phyloP scores from a whole-genome alignment of 2,329 filamentous ascomycete genomes.

The Ophiostoma australiae region DNA sequence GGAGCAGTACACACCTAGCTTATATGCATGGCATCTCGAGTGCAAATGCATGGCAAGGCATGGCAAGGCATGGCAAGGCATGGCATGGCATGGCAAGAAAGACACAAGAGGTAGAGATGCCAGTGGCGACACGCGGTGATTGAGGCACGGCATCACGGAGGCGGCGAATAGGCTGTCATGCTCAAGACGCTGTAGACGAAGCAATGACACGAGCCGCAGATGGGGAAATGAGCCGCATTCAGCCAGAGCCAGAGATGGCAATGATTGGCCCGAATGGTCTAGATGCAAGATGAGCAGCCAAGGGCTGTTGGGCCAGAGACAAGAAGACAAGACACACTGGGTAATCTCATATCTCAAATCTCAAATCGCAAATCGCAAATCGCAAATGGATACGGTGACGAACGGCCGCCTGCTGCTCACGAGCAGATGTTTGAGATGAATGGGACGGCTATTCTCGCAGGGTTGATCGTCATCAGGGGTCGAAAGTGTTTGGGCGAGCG shows the following conservation, averaged over 20 bases:
- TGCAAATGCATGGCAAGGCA: too few relatives aligned
- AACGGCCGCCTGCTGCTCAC: not conserved
- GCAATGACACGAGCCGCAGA: not conserved
- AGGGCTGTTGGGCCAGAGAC: not conserved
- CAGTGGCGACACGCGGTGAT: not conserved
- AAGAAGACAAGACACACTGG: not conserved
- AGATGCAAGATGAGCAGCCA: constrained; percentile 4
- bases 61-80: not conserved
- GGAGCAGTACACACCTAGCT: not conserved
- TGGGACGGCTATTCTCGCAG: constrained; percentile 43
- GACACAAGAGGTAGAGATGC: not conserved
- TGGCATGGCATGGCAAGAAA: too few relatives aligned
- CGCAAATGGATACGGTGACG: not conserved
- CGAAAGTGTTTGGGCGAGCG: constrained; percentile 3
- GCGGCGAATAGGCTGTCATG: not conserved
- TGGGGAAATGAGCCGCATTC: not conserved
- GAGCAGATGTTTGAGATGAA: constrained; percentile 47
- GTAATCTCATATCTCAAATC: not conserved
- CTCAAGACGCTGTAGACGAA: not conserved
- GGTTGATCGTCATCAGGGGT: constrained; percentile 43
- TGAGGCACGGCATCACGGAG: not conserved
- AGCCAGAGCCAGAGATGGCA: constrained; percentile 3
- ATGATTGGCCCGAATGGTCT: not conserved
- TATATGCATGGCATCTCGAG: not conserved
- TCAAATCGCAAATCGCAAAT: not conserved